phyloP scores from a whole-genome alignment of 2,329 filamentous ascomycete species.

The Talaromyces verruculosus region DNA sequence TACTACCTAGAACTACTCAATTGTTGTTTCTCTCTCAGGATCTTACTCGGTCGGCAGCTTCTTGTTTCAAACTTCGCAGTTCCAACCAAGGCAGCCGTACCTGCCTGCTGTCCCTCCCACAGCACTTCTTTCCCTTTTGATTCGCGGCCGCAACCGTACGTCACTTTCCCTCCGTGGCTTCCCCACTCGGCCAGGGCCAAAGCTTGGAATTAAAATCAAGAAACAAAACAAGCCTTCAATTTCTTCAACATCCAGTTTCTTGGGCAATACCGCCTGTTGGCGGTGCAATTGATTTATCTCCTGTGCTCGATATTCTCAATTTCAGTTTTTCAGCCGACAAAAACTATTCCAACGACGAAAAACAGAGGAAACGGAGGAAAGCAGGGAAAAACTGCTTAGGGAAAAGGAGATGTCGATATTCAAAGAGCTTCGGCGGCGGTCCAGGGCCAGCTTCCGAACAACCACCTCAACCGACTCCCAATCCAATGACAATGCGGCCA shows the following conservation, averaged over 20 bases:
- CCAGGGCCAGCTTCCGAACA: constrained; percentile 70
- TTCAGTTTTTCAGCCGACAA: not conserved
- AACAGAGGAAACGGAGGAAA: not conserved
- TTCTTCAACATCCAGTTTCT: not conserved
- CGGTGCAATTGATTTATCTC: not conserved
- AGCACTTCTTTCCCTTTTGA: not conserved
- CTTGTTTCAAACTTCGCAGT: not conserved
- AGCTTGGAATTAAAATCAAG: constrained; percentile 7
- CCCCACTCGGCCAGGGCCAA: constrained; percentile 3
- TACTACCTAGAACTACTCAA: not conserved
- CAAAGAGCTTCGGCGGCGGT: constrained; percentile 73
- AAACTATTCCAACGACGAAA: not conserved
- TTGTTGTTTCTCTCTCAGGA: not conserved
- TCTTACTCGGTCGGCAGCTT: not conserved
- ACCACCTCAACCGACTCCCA: constrained; percentile 45
- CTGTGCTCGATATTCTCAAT: not conserved
- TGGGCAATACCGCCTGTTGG: constrained; percentile 6
- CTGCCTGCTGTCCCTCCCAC: not conserved
- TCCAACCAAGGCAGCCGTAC: constrained; percentile 1
- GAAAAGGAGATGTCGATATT: constrained; percentile 59
- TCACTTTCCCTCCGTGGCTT: constrained; percentile 1
- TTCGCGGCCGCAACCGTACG: constrained; percentile 17
- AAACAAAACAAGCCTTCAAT: constrained; percentile 2
- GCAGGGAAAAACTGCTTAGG: not conserved
- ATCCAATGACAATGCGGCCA: constrained; percentile 61